Evolutionary conservation across 2,329 filamentous ascomycete genomes (phyloP).

Genomic region (Aureobasidium melanogenum): DNA sequence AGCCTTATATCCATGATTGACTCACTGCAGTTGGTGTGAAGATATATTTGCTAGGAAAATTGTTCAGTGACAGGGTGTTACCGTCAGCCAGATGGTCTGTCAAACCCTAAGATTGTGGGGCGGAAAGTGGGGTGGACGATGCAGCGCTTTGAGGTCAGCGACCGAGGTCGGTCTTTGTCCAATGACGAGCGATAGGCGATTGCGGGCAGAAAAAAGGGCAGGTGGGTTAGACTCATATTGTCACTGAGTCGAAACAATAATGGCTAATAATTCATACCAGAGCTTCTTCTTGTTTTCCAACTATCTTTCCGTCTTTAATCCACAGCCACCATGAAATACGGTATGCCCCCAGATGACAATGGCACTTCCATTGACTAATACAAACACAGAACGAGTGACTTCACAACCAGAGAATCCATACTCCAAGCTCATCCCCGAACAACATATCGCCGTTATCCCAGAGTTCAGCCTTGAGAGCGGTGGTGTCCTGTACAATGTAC

Average conservation of each 20-base stretch:
- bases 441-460: conserved; percentile 77
- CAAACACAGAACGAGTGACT: conserved; percentile 26
- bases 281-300: neutral
- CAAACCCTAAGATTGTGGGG: neutral
- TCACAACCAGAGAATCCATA: conserved; percentile 88
- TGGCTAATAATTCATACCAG: neutral
- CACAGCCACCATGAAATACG: conserved; percentile 6
- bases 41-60: too few relatives aligned
- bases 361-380: neutral
- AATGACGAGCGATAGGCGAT: neutral
- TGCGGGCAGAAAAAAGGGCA: conserved; percentile 1
- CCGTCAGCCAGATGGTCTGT: neutral
- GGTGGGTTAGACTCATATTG: neutral
- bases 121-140: neutral
- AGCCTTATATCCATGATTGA: too few relatives aligned
- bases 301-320: neutral
- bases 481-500: conserved; percentile 67
- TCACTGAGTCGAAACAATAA: conserved; percentile 3
- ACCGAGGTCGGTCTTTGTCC: neutral
- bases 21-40: too few relatives aligned
- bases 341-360: neutral
- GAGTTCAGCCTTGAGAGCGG: conserved; percentile 91
- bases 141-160: neutral
- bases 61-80: neutral
- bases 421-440: conserved; percentile 74